phyloP scores from a whole-genome alignment of 176 grass and related monocot genomes.

The Musa acuminata region DNA sequence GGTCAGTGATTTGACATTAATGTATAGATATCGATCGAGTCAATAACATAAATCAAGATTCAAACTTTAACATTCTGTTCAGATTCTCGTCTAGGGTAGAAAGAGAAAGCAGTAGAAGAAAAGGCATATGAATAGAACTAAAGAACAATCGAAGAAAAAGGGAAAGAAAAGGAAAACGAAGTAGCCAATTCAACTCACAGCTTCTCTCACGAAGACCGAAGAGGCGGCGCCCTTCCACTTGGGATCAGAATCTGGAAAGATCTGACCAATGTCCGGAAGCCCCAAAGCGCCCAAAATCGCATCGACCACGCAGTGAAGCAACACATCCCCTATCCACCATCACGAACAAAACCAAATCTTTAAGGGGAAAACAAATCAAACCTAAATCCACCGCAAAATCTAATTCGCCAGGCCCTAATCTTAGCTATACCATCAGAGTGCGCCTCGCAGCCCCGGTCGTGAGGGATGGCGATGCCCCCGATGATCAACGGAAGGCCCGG shows the following conservation, averaged over 20 bases:
- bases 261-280: conserved; percentile 93
- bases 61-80: neutral
- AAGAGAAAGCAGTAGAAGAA: neutral
- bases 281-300: conserved; percentile 95
- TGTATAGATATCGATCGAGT: neutral
- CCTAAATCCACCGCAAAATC: neutral
- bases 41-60: neutral
- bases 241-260: conserved; percentile 91
- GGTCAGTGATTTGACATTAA: neutral
- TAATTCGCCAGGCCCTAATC: neutral
- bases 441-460: conserved; percentile 89
- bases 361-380: neutral
- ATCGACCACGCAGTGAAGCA: conserved; percentile 97
- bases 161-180: neutral
- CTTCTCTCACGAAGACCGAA: conserved; percentile 75
- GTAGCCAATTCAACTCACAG: conserved; percentile 37
- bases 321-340: conserved; percentile 57
- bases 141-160: neutral
- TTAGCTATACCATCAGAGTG: conserved; percentile 69
- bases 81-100: neutral
- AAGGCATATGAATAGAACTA: neutral
- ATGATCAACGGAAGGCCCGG: conserved; percentile 91
- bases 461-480: conserved; percentile 79
- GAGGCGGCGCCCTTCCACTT: conserved; percentile 87
- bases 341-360: conserved; percentile 8